Evolutionary conservation across 108 stramenopile species (phyloP).

Genomic region (Cyclotella cryptica): DNA sequence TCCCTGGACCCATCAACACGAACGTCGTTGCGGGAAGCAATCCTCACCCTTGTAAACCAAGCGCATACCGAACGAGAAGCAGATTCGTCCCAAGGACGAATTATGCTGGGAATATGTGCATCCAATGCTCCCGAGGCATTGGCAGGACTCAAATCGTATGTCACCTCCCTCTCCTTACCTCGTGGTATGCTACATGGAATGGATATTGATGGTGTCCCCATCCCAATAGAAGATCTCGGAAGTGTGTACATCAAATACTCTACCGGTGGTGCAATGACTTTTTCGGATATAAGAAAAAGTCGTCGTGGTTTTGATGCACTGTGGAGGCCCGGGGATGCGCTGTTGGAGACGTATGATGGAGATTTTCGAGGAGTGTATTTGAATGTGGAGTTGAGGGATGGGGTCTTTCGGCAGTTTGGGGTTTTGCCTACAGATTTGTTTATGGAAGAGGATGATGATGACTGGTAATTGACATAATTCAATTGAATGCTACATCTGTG

Average conservation of each 20-base stretch:
- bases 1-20: conserved; percentile 27
- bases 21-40: conserved; percentile 21
- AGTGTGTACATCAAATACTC: conserved; percentile 89
- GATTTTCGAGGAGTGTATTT: conserved; percentile 88
- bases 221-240: conserved; percentile 63
- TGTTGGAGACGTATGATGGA: conserved; percentile 86
- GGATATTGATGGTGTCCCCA: conserved; percentile 84
- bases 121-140: conserved; percentile 75
- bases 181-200: conserved; percentile 86
- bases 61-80: conserved; percentile 57
- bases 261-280: conserved; percentile 83
- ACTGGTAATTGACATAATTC: conserved; percentile 40
- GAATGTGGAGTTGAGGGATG: conserved; percentile 84
- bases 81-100: conserved; percentile 70
- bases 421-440: conserved; percentile 60
- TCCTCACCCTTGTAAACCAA: conserved; percentile 32
- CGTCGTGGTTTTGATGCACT: conserved; percentile 85
- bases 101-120: conserved; percentile 86
- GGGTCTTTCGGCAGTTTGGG: conserved; percentile 80
- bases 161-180: conserved; percentile 64
- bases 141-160: conserved; percentile 75
- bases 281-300: conserved; percentile 71
- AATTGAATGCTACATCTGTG: too few relatives aligned
- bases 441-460: conserved; percentile 55
- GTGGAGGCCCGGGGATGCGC: conserved; percentile 89